These are phyloP conservation scores for Lactarius psammicola DNA, from an alignment of 768 basidiomycete genomes.

Conservation along the genomic window DNA sequence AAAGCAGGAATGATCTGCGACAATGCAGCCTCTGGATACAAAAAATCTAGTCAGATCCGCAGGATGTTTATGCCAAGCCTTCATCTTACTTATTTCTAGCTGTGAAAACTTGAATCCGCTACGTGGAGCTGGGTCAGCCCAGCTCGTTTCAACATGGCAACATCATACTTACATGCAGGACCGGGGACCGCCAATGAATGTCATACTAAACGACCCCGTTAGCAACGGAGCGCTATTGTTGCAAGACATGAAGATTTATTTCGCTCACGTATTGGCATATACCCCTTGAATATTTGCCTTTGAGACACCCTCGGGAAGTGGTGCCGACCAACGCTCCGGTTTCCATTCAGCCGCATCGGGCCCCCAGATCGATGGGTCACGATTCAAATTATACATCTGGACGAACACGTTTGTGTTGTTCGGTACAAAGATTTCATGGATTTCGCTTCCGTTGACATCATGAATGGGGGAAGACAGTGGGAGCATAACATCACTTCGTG, in stretches of 20 bases:
- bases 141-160: neutral
- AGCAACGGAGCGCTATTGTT: neutral
- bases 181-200: too few relatives aligned
- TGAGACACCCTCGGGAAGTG: constrained; percentile 24
- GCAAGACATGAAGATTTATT: neutral
- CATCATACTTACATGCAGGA: neutral
- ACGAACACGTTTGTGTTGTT: constrained; percentile 15
- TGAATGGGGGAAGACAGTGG: neutral
- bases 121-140: neutral
- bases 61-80: constrained; percentile 13
- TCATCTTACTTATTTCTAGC: too few relatives aligned
- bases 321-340: constrained; percentile 37
- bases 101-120: constrained; percentile 44
- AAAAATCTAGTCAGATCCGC: constrained; percentile 37
- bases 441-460: constrained; percentile 18
- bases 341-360: too few relatives aligned
- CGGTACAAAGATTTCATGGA: constrained; percentile 18
- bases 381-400: constrained; percentile 34
- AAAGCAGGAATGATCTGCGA: too few relatives aligned
- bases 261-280: constrained; percentile 32
- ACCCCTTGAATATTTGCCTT: constrained; percentile 31
- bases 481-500: too few relatives aligned
- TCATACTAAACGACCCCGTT: too few relatives aligned
- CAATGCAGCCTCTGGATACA: too few relatives aligned
- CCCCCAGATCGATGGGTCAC: too few relatives aligned